Conservation (phyloP, 164 flowering plant genomes). For the Vitis labrusca region DNA sequence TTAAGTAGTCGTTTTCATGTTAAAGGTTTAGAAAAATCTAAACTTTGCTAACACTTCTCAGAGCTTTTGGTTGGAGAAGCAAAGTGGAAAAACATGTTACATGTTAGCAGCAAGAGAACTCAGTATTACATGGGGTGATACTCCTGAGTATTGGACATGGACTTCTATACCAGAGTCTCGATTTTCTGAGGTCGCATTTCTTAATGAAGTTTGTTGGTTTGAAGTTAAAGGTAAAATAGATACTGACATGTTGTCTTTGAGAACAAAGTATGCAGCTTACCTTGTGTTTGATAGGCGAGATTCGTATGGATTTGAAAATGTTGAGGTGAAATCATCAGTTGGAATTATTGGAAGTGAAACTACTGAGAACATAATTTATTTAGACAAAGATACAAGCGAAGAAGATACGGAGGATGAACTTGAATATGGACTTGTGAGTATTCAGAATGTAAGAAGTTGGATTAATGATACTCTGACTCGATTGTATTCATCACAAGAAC, state of each 20-base stretch:
- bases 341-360: no score
- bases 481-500: no score
- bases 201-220: constrained; percentile 36
- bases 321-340: no score
- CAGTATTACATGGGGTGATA: constrained; percentile 35
- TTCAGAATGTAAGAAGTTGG: no score
- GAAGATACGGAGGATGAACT: no score
- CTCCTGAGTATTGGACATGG: constrained; percentile 44
- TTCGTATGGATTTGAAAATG: constrained; percentile 13
- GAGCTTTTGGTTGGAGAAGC: constrained; percentile 41
- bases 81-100: constrained; percentile 42
- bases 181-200: constrained; percentile 42
- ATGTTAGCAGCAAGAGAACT: constrained; percentile 43
- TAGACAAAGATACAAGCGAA: no score
- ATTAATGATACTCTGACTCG: no score
- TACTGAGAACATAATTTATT: no score
- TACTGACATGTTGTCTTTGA: constrained; percentile 24
- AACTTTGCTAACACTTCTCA: constrained; percentile 4
- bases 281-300: constrained; percentile 25
- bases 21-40: no score
- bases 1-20: no score
- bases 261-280: constrained; percentile 32
- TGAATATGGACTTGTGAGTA: no score
- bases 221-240: constrained; percentile 33
- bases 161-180: constrained; percentile 17